phyloP scores from a whole-genome alignment of 2,329 filamentous ascomycete species.

The Hypoxylon sp. region DNA sequence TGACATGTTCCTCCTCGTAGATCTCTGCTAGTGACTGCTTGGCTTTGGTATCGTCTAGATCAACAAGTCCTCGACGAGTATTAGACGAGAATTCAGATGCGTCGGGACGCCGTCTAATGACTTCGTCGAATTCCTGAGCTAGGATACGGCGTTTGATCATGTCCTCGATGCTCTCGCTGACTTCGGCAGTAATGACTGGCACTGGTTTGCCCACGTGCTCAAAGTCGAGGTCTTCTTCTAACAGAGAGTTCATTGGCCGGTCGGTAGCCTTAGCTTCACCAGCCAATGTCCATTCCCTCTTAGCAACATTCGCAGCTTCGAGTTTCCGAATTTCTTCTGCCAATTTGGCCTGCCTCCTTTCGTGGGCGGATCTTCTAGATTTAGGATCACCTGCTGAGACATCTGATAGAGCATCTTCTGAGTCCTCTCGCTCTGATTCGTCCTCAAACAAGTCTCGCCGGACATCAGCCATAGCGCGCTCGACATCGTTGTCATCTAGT shows the following conservation, averaged over 20 bases:
- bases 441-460: constrained; percentile 93
- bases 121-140: constrained; percentile 91
- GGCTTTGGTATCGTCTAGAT: constrained; percentile 90
- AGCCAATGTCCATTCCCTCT: constrained; percentile 89
- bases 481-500: constrained; percentile 76
- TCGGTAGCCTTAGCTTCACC: constrained; percentile 89
- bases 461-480: constrained; percentile 88
- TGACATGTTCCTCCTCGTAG: constrained; percentile 93
- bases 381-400: constrained; percentile 78
- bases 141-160: constrained; percentile 95
- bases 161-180: constrained; percentile 91
- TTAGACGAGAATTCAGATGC: constrained; percentile 72
- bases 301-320: constrained; percentile 89
- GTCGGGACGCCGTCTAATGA: constrained; percentile 85
- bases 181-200: constrained; percentile 91
- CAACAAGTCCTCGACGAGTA: constrained; percentile 79
- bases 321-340: constrained; percentile 91
- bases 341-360: constrained; percentile 87
- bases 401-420: constrained; percentile 75
- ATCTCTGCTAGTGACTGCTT: constrained; percentile 90
- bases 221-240: constrained; percentile 96
- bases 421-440: constrained; percentile 74
- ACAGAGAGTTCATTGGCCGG: constrained; percentile 89
- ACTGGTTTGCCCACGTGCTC: constrained; percentile 96
- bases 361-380: constrained; percentile 85